A percentile compares a stretch with the other conserved stretches of the same genome.
These are phyloP conservation scores for Hypoxylon sp. DNA, from an alignment of 2,329 filamentous ascomycete species.

Conservation along the genomic window DNA sequence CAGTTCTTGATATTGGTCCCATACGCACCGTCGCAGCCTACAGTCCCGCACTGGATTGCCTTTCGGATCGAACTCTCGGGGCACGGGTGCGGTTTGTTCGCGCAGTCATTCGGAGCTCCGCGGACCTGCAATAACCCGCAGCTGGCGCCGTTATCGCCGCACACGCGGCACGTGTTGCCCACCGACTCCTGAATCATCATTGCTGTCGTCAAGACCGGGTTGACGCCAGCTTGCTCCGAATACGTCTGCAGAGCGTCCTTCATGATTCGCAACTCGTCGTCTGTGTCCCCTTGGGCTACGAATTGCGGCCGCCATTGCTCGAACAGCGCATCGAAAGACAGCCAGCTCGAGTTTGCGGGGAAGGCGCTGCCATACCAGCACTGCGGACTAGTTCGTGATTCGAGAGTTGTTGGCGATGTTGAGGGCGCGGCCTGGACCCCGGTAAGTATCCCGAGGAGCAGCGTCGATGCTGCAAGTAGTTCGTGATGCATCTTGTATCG, in stretches of 20 bases:
- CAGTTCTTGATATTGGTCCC: slow-evolving; percentile 26
- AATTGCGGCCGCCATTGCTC: slow-evolving; percentile 17
- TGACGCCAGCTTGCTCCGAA: slow-evolving; percentile 13
- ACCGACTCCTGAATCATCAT: slow-evolving; percentile 28
- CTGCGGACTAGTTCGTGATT: slow-evolving; percentile 2
- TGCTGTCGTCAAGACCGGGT: slow-evolving; percentile 15
- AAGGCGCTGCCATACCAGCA: slow-evolving; percentile 28
- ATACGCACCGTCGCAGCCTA: slow-evolving; percentile 9
- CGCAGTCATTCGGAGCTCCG: slow-evolving; percentile 17
- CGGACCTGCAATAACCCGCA: slow-evolving; percentile 27
- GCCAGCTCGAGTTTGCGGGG: slow-evolving; percentile 17
- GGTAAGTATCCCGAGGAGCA: slow-evolving; percentile 10
- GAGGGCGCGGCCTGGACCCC: slow-evolving; percentile 12
- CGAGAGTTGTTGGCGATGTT: background rate
- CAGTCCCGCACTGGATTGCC: slow-evolving; percentile 20
- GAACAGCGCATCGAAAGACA: slow-evolving; percentile 23
- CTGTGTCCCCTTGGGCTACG: slow-evolving; percentile 14
- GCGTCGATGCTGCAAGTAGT: slow-evolving; percentile 1
- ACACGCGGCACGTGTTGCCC: slow-evolving; percentile 20
- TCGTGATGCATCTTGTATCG: slow-evolving; percentile 14
- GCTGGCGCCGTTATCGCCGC: slow-evolving; percentile 22
- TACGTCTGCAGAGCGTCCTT: slow-evolving; percentile 14
- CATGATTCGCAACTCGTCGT: slow-evolving; percentile 6
- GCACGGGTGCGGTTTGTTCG: slow-evolving; percentile 19
- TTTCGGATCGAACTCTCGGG: slow-evolving; percentile 8